Base-by-base conservation (phyloP, 805 yeast species). In the Cyberlindnera maritima region DNA sequence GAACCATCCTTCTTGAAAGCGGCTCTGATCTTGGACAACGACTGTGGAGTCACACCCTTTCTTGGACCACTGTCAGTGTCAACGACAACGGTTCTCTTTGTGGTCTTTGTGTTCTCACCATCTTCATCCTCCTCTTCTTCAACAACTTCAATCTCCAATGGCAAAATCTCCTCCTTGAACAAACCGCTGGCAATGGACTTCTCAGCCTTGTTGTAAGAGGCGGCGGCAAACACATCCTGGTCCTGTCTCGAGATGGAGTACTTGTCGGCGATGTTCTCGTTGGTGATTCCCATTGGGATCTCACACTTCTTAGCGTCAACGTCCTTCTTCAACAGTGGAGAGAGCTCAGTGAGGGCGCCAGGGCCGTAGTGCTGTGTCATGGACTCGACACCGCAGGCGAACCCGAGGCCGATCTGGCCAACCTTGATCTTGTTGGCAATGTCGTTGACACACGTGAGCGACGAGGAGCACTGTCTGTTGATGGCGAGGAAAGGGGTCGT, bases 201-300 rank as follows among this genome's bases (percentile, higher is more conserved):
- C 59, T 76, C 90, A 18, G 98, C 97, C 75, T 88, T 90, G 54
- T 78, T 78, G 70, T 85, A 89, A 4, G 97, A 90, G 25, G 69
- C 64, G 19, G 97, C 96, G 29, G 97, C 96, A 69, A 90, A 94
- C 49, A 71, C 83, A 66, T 92, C 99, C 69, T 91, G 98, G 52
- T 74, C 80, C 28, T 64, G 59, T 66, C 98, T 81, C 23, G 81
- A 61, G 49, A 92, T 74, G 52, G 69, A 66, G 68, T 74, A 91
- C 65, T 77, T 76, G 36, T 68, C 66, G 25, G 95, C 91, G 47
- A 92, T 87, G 66, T 92, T 92, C 72, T 92, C 98, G 63, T 89
- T 87, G 44, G 98, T 92, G 60, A 84, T 83, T 39, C 98, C 98
- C 98, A 92, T 92, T 55, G 98, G 98, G 53, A 92, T 80, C 67